Evolutionary conservation across 768 basidiomycete species (phyloP), one percentile per base, ranked within the genome.

Genomic region (Polyporus arcularius): DNA sequence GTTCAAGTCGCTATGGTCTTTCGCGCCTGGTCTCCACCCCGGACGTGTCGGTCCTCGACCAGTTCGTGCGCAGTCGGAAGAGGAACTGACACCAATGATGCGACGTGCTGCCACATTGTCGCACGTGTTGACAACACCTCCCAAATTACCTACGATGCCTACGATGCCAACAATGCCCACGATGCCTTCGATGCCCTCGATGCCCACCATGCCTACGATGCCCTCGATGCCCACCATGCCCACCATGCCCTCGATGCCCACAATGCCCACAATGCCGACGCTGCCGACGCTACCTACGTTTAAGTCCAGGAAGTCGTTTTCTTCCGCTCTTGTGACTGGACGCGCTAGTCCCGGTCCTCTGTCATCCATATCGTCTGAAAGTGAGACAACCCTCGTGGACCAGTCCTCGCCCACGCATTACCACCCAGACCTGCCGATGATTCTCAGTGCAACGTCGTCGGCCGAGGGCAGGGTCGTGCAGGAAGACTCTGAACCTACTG

Each of bases 261-360:
- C 45, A 1, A 46, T 21, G 8, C 18, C 45, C 3, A 10, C 16
- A 3, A 9, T 8, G 14, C n/a, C n/a, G n/a, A 30, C 48, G 1
- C 31, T 54, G 10, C 14, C 46, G 7, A 5, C 21, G 14, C 42
- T 41, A 12, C 28, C 55, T 6, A 28, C 51, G 3, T 26, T 47
- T 18, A 62, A 55, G 61, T 55, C 48, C 40, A 52, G 28, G 21
- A 57, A 56, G 61, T 62, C 61, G 15, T 39, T 62, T 12, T 32
- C 52, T 8, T 16, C n/a, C n/a, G n/a, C 55, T 28, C 52, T 54
- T 38, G 42, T 26, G 46, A 18, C 28, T 1, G 40, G 47, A 4
- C 56, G 56, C 35, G 5, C 50, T 16, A 49, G 42, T 2, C 55
- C 56, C 32, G 58, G 61, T n/a, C 57, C 56, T n/a, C 53, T 50